A percentile compares a stretch with the other conserved stretches of the same genome.
Conservation (phyloP, 495 filamentous ascomycete species). For the Parachaetomium inaequale region DNA sequence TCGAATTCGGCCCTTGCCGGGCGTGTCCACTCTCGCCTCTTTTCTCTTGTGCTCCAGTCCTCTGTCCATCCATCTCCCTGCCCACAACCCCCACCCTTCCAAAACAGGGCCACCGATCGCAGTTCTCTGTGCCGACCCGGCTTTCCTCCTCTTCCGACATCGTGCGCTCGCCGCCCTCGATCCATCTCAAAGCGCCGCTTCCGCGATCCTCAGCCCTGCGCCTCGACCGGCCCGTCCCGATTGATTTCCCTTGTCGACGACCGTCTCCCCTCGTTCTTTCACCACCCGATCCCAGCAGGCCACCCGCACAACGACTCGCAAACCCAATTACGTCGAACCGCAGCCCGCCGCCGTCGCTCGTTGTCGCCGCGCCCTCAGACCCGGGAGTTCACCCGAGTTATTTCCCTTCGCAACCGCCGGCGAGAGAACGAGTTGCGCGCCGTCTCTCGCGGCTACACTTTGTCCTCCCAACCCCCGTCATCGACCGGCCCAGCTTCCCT, state of each 20-base stretch:
- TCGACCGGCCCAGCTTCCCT: not conserved
- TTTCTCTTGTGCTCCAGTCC: not conserved
- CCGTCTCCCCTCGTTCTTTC: not conserved
- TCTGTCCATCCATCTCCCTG: not conserved
- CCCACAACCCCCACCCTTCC: constrained; percentile 23
- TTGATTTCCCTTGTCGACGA: not conserved
- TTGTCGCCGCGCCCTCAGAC: not conserved
- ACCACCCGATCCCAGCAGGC: not conserved
- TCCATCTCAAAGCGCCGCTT: constrained; percentile 1
- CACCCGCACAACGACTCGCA: not conserved
- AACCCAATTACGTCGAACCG: not conserved
- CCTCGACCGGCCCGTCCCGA: not conserved
- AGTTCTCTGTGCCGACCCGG: constrained; percentile 18
- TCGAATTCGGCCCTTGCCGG: constrained; percentile 14
- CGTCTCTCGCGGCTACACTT: not conserved
- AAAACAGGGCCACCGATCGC: constrained; percentile 19
- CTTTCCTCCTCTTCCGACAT: constrained; percentile 13
- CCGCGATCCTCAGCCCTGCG: not conserved
- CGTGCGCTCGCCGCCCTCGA: constrained; percentile 2
- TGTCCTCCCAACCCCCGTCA: not conserved
- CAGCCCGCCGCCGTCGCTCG: not conserved
- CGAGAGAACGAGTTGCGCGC: not conserved
- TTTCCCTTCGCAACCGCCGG: not conserved
- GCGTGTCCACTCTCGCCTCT: constrained; percentile 4
- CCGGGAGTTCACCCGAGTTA: not conserved